Percentiles rank a stretch among this genome's conserved stretches.
Conservation (phyloP, 192 early-diverging fungal genomes). For the Phycomyces blakesleeanus region DNA sequence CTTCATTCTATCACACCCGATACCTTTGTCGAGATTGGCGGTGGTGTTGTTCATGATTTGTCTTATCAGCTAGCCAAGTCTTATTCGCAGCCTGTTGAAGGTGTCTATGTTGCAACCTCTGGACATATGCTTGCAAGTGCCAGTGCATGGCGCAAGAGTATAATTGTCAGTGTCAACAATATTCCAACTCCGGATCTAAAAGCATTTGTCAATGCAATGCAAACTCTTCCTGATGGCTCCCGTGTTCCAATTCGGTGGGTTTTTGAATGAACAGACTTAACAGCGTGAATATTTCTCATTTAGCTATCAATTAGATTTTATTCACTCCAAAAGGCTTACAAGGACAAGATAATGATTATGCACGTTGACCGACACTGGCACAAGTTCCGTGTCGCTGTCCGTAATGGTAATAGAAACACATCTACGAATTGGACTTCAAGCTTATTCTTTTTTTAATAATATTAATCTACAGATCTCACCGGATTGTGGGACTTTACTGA, state of each 20-base stretch:
- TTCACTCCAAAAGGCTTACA: constrained; percentile 75
- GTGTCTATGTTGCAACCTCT: constrained; percentile 74
- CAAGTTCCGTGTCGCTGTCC: constrained; percentile 68
- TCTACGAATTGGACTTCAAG: not conserved
- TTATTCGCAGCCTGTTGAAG: constrained; percentile 65
- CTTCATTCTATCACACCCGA: constrained; percentile 78
- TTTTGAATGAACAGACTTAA: not conserved
- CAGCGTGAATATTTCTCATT: not conserved
- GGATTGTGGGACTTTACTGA: constrained; percentile 80
- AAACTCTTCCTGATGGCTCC: constrained; percentile 60
- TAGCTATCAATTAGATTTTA: constrained; percentile 57
- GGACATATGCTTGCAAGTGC: constrained; percentile 69
- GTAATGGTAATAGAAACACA: constrained; percentile 53
- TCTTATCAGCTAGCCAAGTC: constrained; percentile 76
- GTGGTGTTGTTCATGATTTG: constrained; percentile 70
- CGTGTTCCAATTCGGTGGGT: constrained; percentile 46
- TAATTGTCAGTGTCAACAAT: constrained; percentile 65
- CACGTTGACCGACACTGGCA: constrained; percentile 87
- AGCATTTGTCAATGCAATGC: constrained; percentile 62
- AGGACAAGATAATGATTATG: constrained; percentile 78
- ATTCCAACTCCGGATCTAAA: constrained; percentile 63
- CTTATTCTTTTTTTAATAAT: constrained; percentile 1
- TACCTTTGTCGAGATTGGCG: constrained; percentile 82
- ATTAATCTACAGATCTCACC: constrained; percentile 49
- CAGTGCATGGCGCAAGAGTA: constrained; percentile 61